Evolutionary conservation across 495 filamentous ascomycete species (phyloP).

Genomic region (Melanomma pulvis-pyrius): DNA sequence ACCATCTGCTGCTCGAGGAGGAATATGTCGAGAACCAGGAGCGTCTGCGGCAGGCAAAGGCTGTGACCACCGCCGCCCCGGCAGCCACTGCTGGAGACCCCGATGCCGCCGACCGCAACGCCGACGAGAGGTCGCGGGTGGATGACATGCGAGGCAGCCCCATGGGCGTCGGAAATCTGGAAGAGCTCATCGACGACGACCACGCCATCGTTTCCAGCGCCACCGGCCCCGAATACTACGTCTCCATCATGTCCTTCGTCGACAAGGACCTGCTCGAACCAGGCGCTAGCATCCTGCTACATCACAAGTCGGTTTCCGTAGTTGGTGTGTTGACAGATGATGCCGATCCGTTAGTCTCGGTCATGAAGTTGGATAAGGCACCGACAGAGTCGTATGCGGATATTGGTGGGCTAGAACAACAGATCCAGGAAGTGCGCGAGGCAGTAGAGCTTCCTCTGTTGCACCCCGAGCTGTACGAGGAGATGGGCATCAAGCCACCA

Average conservation of each 20-base stretch:
- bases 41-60: conserved; percentile 86
- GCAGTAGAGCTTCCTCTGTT: conserved; percentile 94
- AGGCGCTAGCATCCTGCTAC: conserved; percentile 90
- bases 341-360: conserved; percentile 90
- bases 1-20: conserved; percentile 94
- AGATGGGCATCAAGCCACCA: conserved; percentile 99
- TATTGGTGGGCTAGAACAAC: conserved; percentile 91
- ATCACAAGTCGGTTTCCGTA: conserved; percentile 97
- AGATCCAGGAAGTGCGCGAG: conserved; percentile 98
- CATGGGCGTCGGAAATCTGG: conserved; percentile 97
- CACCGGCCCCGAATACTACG: conserved; percentile 97
- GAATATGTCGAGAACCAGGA: conserved; percentile 99
- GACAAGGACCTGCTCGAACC: conserved; percentile 98
- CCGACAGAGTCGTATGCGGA: conserved; percentile 98
- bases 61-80: conserved; percentile 60
- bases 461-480: conserved; percentile 97
- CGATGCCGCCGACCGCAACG: conserved; percentile 76
- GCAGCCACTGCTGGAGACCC: conserved; percentile 57
- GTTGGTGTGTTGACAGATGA: conserved; percentile 98
- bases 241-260: conserved; percentile 99
- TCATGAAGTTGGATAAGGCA: conserved; percentile 99
- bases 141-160: conserved; percentile 98
- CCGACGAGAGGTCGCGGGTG: conserved; percentile 92
- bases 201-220: conserved; percentile 98
- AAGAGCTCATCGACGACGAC: conserved; percentile 99